Evolutionary conservation across 176 grass and related monocot genomes (phyloP), one percentile per base, ranked within the genome.

Genomic region (Hordeum vulgare): DNA sequence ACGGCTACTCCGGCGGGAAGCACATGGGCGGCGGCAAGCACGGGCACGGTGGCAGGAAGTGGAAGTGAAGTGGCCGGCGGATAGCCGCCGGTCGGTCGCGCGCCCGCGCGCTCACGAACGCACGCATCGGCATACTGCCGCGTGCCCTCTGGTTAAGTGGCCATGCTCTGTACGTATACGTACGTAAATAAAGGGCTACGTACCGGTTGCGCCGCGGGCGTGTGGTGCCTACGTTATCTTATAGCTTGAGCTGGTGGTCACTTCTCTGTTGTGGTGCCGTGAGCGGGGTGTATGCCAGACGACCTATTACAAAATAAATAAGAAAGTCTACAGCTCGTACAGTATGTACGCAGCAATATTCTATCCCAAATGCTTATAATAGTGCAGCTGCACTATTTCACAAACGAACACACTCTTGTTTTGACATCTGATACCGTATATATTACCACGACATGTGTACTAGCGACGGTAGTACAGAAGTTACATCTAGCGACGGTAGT

Each of bases 11-110:
- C 86, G 83, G 83, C 78, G 88, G 88, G 29, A 89, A 89, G 88
- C 88, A 89, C 88, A 77, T 82, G 72, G 71, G 78, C 83, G 87
- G 87, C 18, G 86, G 86, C 56, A 83, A 83, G 73, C 41, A 83
- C 62, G 33, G 23, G 73, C 41, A 83, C 62, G 33, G 23, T 51
- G 33, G 23, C 67, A 81, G 71, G 24, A 89, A 85, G 71, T 89
- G 88, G 88, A 89, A 85, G 87, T 89, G 71, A 74, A 36, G 39
- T 1, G 17, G 51, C 36, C 36, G 1, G 36, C 51, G 2, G 7
- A 40, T 10, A 5, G 57, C 57, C n/a, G n/a, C 9, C 26, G 7
- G 13, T 51, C 41, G n/a, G 20, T 37, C n/a, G n/a, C 60, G n/a
- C n/a, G n/a, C n/a, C 23, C 21, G 57, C 57, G n/a, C 57, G 51